These are phyloP conservation scores for Populus hybrid DNA, from an alignment of 441 rosid genomes.

Conservation along the genomic window DNA sequence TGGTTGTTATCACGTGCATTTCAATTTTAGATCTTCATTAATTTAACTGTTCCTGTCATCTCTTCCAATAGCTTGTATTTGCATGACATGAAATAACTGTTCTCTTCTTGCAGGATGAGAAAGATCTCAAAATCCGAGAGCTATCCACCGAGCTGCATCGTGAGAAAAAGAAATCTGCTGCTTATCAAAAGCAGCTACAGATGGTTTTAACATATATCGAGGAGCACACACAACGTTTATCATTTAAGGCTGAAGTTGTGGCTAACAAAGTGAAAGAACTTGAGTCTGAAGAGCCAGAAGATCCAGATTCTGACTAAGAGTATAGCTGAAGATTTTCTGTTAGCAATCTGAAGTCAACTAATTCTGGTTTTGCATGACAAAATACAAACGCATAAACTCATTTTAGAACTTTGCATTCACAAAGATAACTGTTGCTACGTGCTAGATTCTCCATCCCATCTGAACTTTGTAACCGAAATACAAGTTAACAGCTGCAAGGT, in stretches of 20 bases:
- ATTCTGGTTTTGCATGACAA: background rate
- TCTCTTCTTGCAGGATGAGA: background rate
- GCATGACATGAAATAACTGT: slow-evolving; percentile 41
- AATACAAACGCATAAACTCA: background rate
- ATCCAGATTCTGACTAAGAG: background rate
- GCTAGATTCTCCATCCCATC: background rate
- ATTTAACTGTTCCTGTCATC: background rate
- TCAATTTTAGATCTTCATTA: no score
- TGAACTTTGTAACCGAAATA: background rate
- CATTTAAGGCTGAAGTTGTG: slow-evolving; percentile 4
- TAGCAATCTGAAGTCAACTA: background rate
- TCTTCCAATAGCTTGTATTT: background rate
- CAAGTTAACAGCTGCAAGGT: background rate
- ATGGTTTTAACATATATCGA: slow-evolving; percentile 11
- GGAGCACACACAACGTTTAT: slow-evolving; percentile 34
- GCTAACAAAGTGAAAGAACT: slow-evolving; percentile 22
- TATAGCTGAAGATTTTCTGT: background rate
- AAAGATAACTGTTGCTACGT: background rate
- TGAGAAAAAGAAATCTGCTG: slow-evolving; percentile 35
- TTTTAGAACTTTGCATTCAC: background rate
- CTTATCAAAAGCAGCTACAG: background rate
- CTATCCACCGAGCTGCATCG: slow-evolving; percentile 29
- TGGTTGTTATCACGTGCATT: background rate
- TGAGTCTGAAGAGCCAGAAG: slow-evolving; percentile 20
- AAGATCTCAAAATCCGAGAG: background rate